Evolutionary conservation across 495 filamentous ascomycete species (phyloP), one percentile per base, ranked within the genome.

Genomic region (Trichoderma asperelloides): DNA sequence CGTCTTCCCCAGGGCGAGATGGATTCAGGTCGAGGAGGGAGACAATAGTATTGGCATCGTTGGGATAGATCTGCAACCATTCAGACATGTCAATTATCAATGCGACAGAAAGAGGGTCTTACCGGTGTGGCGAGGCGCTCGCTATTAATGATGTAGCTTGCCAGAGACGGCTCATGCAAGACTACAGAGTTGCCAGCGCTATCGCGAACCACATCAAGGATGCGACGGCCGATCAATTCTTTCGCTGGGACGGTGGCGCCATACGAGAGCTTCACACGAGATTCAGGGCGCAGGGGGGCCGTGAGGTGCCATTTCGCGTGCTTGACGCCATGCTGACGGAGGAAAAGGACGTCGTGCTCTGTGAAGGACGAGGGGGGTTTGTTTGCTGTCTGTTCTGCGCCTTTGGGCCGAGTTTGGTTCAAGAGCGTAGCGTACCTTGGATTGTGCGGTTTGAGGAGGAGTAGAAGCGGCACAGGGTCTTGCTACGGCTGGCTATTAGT

Each of bases 1-100:
- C 73, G 25, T 70, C 70, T 21, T 76, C 64, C 18, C 64, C 69
- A 15, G 81, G 75, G 23, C 79, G 71, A 18, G 78, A 70, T 60
- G 84, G 80, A 70, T 93, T 87, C 57, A 94, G 81, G 70, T 93
- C 91, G 39, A 94, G 83, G 27, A 93, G 80, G 18, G 85, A 87
- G 41, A 89, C 86, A 51, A 94, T 92, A 23, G 89, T 70, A 69
- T 84, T 86, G 43, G 88, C 89, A 74, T 93, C 90, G 43, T 82
- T 81, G 5, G 87, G 83, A 69, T 93, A 93, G 63, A 94, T 67
- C 30, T 65, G 64, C 64, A 1, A 39, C 18, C n/a, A 15, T 23
- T 64, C 28, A 41, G 27, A 16, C 25, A 43, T 25, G 18, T 0
- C 12, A 12, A 1, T 21, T 47, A 5, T 12, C 41, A 6, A 9